Evolutionary conservation across 192 early-diverging fungal genomes (phyloP).

Genomic region (Coemansia sp.): DNA sequence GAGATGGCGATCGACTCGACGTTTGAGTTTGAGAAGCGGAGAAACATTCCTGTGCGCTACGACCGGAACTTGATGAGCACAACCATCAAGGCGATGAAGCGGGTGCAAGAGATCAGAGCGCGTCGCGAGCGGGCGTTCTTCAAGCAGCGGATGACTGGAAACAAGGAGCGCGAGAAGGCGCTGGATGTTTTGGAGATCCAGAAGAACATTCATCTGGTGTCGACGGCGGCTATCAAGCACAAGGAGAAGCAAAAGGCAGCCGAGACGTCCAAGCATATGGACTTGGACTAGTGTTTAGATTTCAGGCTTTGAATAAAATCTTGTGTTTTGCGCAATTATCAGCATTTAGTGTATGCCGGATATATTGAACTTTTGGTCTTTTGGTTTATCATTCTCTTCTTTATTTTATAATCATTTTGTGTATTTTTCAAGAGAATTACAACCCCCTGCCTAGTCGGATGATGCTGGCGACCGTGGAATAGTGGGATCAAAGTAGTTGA

Average conservation of each 20-base stretch:
- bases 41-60: slow-evolving; percentile 97
- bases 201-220: slow-evolving; percentile 86
- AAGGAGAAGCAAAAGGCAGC: slow-evolving; percentile 48
- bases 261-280: slow-evolving; percentile 53
- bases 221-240: slow-evolving; percentile 37
- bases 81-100: slow-evolving; percentile 98
- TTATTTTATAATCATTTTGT: no score
- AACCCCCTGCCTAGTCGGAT: no score
- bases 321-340: no score
- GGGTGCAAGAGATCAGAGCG: slow-evolving; percentile 90
- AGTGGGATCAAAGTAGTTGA: no score
- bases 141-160: slow-evolving; percentile 87
- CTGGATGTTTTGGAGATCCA: slow-evolving; percentile 76
- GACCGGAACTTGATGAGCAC: slow-evolving; percentile 96
- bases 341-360: no score
- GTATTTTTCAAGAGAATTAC: no score
- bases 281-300: slow-evolving; percentile 30
- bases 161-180: slow-evolving; percentile 76
- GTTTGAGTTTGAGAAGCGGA: slow-evolving; percentile 98
- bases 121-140: slow-evolving; percentile 92
- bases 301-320: no score
- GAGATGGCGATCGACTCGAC: slow-evolving; percentile 99
- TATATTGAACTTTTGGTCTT: no score
- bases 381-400: no score
- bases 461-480: no score